A percentile compares a stretch with the other conserved stretches of the same genome.
Conservation (phyloP, 139 green algal genomes). For the Picochlorum sp. region DNA sequence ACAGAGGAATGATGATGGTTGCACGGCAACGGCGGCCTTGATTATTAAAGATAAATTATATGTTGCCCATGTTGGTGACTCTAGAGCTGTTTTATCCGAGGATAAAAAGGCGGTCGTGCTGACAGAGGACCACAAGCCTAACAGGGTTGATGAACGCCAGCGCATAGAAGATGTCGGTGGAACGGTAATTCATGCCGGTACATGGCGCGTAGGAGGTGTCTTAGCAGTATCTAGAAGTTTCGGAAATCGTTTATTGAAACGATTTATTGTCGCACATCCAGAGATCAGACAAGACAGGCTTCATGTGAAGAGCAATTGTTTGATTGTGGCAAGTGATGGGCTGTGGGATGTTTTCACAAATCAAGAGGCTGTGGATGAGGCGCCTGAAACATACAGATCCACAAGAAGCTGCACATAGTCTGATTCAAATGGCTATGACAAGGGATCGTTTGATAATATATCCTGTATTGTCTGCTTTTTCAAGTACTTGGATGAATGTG, state of each 20-base stretch:
- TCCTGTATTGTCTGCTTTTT: constrained; percentile 54
- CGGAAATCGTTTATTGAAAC: constrained; percentile 88
- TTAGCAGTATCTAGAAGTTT: constrained; percentile 91
- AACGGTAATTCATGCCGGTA: constrained; percentile 86
- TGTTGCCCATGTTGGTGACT: constrained; percentile 90
- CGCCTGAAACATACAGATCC: constrained; percentile 5
- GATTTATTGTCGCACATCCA: constrained; percentile 72
- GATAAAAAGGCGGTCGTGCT: constrained; percentile 52
- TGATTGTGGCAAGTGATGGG: constrained; percentile 86
- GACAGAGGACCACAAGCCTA: constrained; percentile 93
- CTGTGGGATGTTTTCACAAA: constrained; percentile 90
- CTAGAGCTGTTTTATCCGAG: constrained; percentile 68
- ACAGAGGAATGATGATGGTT: constrained; percentile 67
- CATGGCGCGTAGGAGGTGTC: constrained; percentile 90
- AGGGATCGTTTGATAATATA: constrained; percentile 83
- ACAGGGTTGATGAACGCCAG: constrained; percentile 72
- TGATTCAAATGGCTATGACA: constrained; percentile 66
- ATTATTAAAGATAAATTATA: constrained; percentile 56
- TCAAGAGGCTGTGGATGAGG: constrained; percentile 56
- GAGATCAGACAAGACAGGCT: constrained; percentile 68
- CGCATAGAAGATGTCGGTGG: constrained; percentile 87
- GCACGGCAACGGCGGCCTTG: constrained; percentile 75
- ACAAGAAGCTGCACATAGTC: constrained; percentile 50
- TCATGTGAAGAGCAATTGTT: constrained; percentile 44
- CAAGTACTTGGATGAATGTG: background rate